Evolutionary conservation across 1,139 yeast species (phyloP), one percentile per base, ranked within the genome.

Genomic region (Tardiomyces blankii): DNA sequence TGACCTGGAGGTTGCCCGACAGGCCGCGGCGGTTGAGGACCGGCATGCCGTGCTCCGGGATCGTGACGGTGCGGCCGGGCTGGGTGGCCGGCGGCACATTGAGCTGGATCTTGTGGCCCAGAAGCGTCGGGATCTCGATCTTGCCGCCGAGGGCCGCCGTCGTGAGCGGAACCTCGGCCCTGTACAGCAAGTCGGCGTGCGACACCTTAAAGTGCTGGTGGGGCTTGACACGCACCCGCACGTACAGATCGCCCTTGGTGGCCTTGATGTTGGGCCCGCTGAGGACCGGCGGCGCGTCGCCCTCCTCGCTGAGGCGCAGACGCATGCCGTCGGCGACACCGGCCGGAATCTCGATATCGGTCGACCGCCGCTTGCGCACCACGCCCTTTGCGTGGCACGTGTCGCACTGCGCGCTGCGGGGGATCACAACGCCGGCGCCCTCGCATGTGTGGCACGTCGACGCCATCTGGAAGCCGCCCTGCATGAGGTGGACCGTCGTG

Each of bases 141-240:
- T 78, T 80, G 33, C 99, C 99, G 48, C 99, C 99, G 43, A 91
- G 71, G 0, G 96, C 91, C 2, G 98, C 98, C 0, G 98, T 91
- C 1, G 98, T 91, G 80, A 88, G 85, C 43, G 93, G 82, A 46
- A 91, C 79, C 42, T 78, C 78, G 44, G 81, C 78, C 35, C 73
- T 70, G 57, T 78, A 74, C 48, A 83, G 64, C 51, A 91, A 73
- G 57, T 83, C 78, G 49, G 75, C 71, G 40, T 83, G 83, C 35
- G 70, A 71, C 45, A 96, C 75, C 43, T 72, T 69, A 65, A 89
- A 91, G 33, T 71, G 65, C 30, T 80, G 74, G 61, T 91, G 96
- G 30, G 80, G 79, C 54, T 75, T 72, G 23, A 91, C 94, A 54
- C 79, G 78, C 42, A 91, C 77, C 54, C 95, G 74, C 21, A 93